phyloP scores from a whole-genome alignment of 176 grass and related monocot genomes.

The Olyra latifolia region DNA sequence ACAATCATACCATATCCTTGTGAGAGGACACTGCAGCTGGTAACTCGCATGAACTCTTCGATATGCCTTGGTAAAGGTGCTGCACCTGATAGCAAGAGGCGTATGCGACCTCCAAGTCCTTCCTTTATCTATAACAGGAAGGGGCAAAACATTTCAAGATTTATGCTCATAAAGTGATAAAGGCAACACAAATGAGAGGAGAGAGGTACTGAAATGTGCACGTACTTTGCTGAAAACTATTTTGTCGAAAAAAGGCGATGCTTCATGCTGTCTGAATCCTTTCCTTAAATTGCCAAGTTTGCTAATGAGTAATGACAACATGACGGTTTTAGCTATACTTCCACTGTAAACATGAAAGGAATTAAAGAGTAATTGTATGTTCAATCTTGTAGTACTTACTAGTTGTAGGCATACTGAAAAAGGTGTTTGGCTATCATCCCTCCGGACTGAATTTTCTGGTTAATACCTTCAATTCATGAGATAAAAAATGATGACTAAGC shows the following conservation, averaged over 20 bases:
- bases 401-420: conserved; percentile 88
- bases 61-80: conserved; percentile 80
- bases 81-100: conserved; percentile 83
- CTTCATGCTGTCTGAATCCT: conserved; percentile 88
- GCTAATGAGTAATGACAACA: conserved; percentile 52
- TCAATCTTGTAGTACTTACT: conserved; percentile 50
- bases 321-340: not conserved
- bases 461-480: conserved; percentile 66
- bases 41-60: conserved; percentile 91
- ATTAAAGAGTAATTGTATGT: not conserved
- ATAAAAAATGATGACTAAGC: conserved; percentile 19
- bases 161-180: not conserved
- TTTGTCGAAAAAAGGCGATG: conserved; percentile 88
- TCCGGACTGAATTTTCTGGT: conserved; percentile 76
- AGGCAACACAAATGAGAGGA: not conserved
- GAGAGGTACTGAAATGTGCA: not conserved
- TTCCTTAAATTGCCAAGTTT: conserved; percentile 72
- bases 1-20: conserved; percentile 88
- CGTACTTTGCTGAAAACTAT: conserved; percentile 84
- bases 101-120: conserved; percentile 73
- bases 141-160: not conserved
- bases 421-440: conserved; percentile 65
- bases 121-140: conserved; percentile 58
- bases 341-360: not conserved
- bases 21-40: conserved; percentile 65